Evolutionary conservation across 2,329 filamentous ascomycete genomes (phyloP).

Genomic region (Pseudopithomyces maydicus): DNA sequence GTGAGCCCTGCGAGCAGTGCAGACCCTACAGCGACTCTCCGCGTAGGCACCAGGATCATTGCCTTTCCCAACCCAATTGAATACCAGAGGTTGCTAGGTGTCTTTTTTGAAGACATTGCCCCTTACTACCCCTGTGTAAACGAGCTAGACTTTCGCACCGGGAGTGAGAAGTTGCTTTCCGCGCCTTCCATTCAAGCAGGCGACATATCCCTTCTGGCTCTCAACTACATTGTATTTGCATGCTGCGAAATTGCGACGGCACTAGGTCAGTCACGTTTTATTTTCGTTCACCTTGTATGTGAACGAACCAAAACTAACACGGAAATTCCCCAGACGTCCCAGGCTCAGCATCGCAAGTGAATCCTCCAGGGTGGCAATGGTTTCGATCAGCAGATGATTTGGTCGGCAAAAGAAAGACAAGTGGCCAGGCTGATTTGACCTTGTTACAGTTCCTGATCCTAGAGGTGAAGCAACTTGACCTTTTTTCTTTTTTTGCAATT

Average conservation of each 20-base stretch:
- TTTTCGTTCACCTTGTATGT: not conserved
- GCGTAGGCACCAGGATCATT: slow-evolving; percentile 22
- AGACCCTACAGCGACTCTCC: slow-evolving; percentile 17
- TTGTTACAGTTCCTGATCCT: slow-evolving; percentile 36
- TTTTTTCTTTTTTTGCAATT: not conserved
- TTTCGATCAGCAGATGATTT: slow-evolving; percentile 33
- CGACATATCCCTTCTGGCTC: slow-evolving; percentile 32
- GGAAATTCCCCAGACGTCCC: not conserved
- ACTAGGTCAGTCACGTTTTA: not conserved
- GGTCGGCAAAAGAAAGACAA: slow-evolving; percentile 28
- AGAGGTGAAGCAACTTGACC: slow-evolving; percentile 21
- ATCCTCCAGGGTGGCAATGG: slow-evolving; percentile 37
- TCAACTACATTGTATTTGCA: slow-evolving; percentile 39
- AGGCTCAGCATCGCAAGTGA: slow-evolving; percentile 5
- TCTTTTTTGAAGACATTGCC: slow-evolving; percentile 36
- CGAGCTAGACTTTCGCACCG: slow-evolving; percentile 30
- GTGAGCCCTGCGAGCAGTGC: slow-evolving; percentile 9
- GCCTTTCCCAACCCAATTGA: slow-evolving; percentile 26
- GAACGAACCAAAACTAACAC: not conserved
- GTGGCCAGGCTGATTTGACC: slow-evolving; percentile 25
- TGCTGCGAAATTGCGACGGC: slow-evolving; percentile 20
- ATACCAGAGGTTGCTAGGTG: slow-evolving; percentile 29
- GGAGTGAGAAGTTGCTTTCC: slow-evolving; percentile 29
- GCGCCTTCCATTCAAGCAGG: slow-evolving; percentile 16
- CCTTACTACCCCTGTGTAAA: slow-evolving; percentile 36